phyloP scores from a whole-genome alignment of 257 asterid genomes.

The Oldenlandia corymbosa region DNA sequence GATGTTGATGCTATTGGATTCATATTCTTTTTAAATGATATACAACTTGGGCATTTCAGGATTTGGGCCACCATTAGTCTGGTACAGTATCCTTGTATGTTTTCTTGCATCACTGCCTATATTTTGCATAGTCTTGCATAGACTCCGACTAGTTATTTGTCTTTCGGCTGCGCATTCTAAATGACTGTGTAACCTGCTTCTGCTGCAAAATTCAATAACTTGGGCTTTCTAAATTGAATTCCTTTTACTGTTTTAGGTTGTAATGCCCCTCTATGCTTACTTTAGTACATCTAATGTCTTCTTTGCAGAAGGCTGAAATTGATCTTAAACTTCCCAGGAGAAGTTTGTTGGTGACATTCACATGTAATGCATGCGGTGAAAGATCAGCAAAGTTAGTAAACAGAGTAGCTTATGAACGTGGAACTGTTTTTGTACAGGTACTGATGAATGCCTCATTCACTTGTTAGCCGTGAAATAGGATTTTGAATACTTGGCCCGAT shows the following conservation, averaged over 20 bases:
- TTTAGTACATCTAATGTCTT: constrained; percentile 3
- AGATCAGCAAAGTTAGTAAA: constrained; percentile 67
- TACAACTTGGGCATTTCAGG: neutral
- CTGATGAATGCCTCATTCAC: neutral
- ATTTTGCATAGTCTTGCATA: neutral
- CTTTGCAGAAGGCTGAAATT: constrained; percentile 50
- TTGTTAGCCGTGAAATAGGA: neutral
- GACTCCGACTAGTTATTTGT: neutral
- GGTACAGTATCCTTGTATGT: too few relatives aligned
- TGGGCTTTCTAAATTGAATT: neutral
- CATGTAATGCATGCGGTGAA: constrained; percentile 68
- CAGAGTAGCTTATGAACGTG: constrained; percentile 90
- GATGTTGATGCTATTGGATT: neutral
- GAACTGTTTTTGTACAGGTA: constrained; percentile 91
- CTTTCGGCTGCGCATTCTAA: neutral
- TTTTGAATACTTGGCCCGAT: neutral
- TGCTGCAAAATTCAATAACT: neutral
- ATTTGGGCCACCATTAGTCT: neutral
- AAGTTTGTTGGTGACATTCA: constrained; percentile 65
- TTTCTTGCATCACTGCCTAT: neutral
- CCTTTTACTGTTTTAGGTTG: neutral
- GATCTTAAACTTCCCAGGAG: constrained; percentile 84
- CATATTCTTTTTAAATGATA: neutral
- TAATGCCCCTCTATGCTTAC: neutral
- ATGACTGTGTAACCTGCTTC: neutral